phyloP scores from a whole-genome alignment of 768 basidiomycete species.

The Leccinum broughii region DNA sequence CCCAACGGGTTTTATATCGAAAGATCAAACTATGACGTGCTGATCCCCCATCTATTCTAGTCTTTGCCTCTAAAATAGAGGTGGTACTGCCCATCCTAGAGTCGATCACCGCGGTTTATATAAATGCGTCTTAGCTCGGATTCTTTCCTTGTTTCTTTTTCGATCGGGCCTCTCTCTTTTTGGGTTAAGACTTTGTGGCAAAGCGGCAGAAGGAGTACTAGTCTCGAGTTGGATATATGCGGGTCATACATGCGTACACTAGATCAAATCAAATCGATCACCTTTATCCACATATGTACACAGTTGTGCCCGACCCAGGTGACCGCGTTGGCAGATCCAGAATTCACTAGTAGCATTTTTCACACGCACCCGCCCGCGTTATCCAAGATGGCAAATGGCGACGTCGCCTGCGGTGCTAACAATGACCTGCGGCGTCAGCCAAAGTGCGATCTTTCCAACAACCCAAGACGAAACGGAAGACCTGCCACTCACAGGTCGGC shows the following conservation, averaged over 20 bases:
- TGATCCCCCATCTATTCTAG: slow-evolving; percentile 8
- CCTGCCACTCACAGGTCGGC: slow-evolving; percentile 22
- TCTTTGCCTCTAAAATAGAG: slow-evolving; percentile 27
- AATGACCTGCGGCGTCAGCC: slow-evolving; percentile 2
- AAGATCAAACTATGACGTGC: background rate
- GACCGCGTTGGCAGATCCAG: background rate
- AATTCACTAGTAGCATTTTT: background rate
- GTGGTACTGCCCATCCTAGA: slow-evolving; percentile 25
- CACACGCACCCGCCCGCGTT: slow-evolving; percentile 20
- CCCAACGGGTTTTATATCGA: background rate
- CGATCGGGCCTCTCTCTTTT: background rate
- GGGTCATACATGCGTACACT: background rate
- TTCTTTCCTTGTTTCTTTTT: background rate
- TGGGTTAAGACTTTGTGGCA: background rate
- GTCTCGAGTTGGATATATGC: slow-evolving; percentile 1
- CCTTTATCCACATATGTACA: background rate
- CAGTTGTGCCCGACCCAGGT: background rate
- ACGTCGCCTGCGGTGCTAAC: slow-evolving; percentile 26
- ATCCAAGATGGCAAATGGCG: slow-evolving; percentile 29
- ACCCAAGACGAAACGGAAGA: background rate
- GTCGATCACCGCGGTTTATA: slow-evolving; percentile 11
- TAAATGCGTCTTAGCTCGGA: background rate
- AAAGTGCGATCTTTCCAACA: background rate
- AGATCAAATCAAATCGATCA: background rate
- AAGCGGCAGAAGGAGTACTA: background rate